Conservation (phyloP, 805 yeast genomes). For the Kazachstania kunashirensis region DNA sequence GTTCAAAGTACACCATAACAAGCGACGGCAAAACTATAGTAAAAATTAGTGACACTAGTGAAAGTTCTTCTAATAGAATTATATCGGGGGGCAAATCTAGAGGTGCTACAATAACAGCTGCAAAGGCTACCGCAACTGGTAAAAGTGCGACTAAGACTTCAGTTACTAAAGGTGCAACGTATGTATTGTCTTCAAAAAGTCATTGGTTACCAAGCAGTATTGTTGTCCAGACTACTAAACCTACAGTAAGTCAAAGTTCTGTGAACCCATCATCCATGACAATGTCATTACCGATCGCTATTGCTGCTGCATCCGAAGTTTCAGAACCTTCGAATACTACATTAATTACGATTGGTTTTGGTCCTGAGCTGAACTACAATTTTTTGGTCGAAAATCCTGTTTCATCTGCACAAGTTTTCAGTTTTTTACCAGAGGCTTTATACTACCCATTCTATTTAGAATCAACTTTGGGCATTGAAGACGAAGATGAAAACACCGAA, state of each 20-base stretch:
- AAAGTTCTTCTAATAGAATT: no score
- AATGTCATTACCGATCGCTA: constrained; percentile 35
- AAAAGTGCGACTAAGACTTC: background rate
- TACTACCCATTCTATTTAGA: constrained; percentile 36
- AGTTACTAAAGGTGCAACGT: background rate
- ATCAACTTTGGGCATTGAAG: background rate
- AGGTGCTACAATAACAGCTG: no score
- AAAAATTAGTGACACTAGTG: no score
- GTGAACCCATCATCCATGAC: constrained; percentile 14
- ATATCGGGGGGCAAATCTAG: no score
- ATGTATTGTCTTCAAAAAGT: background rate
- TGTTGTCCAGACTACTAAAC: background rate
- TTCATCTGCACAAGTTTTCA: constrained; percentile 65
- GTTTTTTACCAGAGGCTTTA: constrained; percentile 69
- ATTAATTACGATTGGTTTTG: constrained; percentile 39
- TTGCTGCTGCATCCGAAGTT: constrained; percentile 32
- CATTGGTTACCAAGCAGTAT: constrained; percentile 3
- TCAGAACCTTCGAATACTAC: constrained; percentile 23
- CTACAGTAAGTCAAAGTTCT: background rate
- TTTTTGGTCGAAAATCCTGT: constrained; percentile 76
- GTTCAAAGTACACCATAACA: no score
- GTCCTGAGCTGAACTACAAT: constrained; percentile 69
- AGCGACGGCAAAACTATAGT: no score
- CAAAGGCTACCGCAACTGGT: background rate
- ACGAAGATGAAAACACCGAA: background rate